Evolutionary conservation across 768 basidiomycete species (phyloP).

Genomic region (Leccinum uliginosum): DNA sequence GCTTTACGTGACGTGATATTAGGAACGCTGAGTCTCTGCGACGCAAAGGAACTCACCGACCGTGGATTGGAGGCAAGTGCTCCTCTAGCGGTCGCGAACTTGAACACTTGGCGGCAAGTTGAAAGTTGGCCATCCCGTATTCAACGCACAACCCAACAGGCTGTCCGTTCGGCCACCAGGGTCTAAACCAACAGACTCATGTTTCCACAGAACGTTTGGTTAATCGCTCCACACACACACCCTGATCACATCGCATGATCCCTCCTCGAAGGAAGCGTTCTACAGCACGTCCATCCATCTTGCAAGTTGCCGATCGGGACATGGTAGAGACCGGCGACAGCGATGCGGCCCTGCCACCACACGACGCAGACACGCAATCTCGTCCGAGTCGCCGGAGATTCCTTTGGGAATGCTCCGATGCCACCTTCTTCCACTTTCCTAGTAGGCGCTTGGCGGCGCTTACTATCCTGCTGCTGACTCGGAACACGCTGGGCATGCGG

Average conservation of each 20-base stretch:
- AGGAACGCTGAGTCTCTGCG: too few relatives aligned
- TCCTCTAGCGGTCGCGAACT: too few relatives aligned
- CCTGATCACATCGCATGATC: neutral
- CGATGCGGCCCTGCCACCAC: conserved; percentile 60
- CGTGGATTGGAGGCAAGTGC: too few relatives aligned
- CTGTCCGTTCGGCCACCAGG: conserved; percentile 55
- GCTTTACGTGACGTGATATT: too few relatives aligned
- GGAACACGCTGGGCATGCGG: neutral
- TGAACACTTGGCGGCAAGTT: too few relatives aligned
- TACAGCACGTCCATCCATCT: conserved; percentile 71
- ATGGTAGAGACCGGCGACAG: conserved; percentile 93
- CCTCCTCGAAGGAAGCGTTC: conserved; percentile 69
- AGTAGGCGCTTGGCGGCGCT: neutral
- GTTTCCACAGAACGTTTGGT: conserved; percentile 82
- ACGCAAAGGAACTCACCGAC: too few relatives aligned
- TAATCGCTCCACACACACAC: conserved; percentile 28
- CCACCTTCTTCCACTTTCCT: neutral
- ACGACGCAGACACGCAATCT: too few relatives aligned
- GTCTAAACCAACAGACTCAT: conserved; percentile 83
- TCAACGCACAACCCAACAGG: too few relatives aligned
- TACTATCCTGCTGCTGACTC: too few relatives aligned
- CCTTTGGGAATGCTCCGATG: conserved; percentile 66
- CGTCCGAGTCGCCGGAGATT: conserved; percentile 56
- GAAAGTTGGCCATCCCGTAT: too few relatives aligned
- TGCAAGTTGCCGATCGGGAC: conserved; percentile 92